Base-by-base conservation (phyloP, 2,329 filamentous ascomycete genomes). In the Plenodomus tracheiphilus region DNA sequence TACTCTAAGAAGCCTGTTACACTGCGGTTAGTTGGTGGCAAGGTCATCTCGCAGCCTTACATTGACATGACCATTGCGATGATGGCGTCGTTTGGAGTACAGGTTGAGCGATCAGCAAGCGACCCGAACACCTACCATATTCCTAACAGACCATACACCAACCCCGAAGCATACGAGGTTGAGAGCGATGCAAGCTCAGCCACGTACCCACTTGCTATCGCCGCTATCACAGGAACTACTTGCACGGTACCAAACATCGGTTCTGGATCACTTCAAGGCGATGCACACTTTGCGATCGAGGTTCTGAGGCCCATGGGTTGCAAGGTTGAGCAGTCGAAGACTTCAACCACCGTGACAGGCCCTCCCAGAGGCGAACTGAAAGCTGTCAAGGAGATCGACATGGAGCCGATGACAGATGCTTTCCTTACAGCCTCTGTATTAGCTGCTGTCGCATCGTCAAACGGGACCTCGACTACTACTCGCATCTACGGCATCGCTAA, bases 361-460 rank as follows among this genome's bases (percentile, higher is more conserved):
- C 94, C 94, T n/a, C 74, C 82, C 2, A 74, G 80, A 46, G 93
- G 94, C 10, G 75, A 81, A 15, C 77, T 99, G 34, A 85, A 85
- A 61, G 87, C 89, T 0, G 77, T 99, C 11, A 77, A 85, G 16
- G 87, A 93, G 50, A 85, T 99, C 21, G 92, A 99, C 66, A 99
- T 99, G 94, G 94, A 97, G 72, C 89, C 93, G 1, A 99, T 99
- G 94, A 99, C 94, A 0, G 94, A 99, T 73, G 94, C 94, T 41
- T 99, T 99, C 79, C 80, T 99, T 43, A 97, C 92, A 4, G 94
- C 94, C 16, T 95, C 91, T 1, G 91, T 96, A 4, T 81, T 99
- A 39, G 94, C 91, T 20, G 94, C 94, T 30, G 90, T 96, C 37
- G 91, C 93, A 9, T 85, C 82, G 13, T 90, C 89, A 2, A 85